Conservation (phyloP, 306 rosid species). For the Carpinus fangiana region DNA sequence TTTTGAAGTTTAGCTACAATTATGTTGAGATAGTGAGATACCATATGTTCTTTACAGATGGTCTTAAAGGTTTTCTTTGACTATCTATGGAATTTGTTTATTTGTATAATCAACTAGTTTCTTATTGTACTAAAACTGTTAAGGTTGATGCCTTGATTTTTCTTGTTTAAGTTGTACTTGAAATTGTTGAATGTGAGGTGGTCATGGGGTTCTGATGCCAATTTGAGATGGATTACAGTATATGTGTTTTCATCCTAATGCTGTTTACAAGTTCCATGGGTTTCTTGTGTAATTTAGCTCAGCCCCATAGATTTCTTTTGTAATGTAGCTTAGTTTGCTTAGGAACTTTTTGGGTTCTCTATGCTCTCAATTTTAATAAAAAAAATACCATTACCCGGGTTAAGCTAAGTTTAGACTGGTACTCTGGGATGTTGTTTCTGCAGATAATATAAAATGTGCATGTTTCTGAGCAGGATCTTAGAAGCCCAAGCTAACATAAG, state of each 20-base stretch:
- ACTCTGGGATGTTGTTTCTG: neutral
- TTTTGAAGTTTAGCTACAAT: too few species aligned
- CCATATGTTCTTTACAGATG: too few species aligned
- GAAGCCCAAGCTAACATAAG: neutral
- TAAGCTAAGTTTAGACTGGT: neutral
- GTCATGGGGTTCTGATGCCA: neutral
- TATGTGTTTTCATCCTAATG: neutral
- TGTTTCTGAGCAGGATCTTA: neutral
- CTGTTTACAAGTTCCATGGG: neutral
- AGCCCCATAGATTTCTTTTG: neutral
- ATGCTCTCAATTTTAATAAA: neutral
- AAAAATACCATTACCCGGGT: neutral
- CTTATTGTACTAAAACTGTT: neutral
- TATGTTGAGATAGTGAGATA: too few species aligned
- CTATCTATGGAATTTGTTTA: neutral
- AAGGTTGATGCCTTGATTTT: neutral
- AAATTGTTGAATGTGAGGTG: neutral
- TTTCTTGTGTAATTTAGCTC: neutral
- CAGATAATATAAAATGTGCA: neutral
- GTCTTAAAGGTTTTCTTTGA: too few species aligned
- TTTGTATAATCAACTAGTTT: neutral
- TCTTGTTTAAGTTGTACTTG: neutral
- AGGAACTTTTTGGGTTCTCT: neutral
- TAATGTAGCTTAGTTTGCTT: neutral
- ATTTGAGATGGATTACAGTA: neutral